Percentiles rank a stretch among this genome's conserved stretches.
Conservation (phyloP, 2,329 filamentous ascomycete genomes). For the Penicillium digitatum region DNA sequence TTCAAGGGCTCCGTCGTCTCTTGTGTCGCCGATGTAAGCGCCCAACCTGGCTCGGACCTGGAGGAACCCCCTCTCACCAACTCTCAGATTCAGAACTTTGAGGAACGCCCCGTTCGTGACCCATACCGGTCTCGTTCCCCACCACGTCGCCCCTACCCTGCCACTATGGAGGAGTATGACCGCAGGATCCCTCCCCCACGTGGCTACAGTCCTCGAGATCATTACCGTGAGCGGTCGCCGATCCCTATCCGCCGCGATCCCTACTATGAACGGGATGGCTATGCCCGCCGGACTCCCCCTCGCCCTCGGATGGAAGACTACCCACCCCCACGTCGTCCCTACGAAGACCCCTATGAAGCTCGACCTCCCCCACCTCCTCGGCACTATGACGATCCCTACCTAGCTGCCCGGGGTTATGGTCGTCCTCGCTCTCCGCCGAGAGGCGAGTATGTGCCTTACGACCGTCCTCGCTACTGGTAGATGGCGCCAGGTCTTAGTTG, state of each 20-base stretch:
- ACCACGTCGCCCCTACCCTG: slow-evolving; percentile 57
- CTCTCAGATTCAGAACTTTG: slow-evolving; percentile 60
- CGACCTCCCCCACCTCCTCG: slow-evolving; percentile 50
- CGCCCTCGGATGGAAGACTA: slow-evolving; percentile 78
- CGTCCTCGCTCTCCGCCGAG: slow-evolving; percentile 45
- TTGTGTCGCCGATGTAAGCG: slow-evolving; percentile 79
- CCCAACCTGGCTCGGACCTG: slow-evolving; percentile 17
- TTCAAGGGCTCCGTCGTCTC: slow-evolving; percentile 87
- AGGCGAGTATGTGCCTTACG: slow-evolving; percentile 42
- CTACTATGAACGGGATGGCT: slow-evolving; percentile 78
- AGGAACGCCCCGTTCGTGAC: slow-evolving; percentile 67
- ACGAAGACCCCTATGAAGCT: slow-evolving; percentile 59
- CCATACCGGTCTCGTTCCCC: slow-evolving; percentile 78
- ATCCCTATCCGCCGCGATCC: slow-evolving; percentile 64
- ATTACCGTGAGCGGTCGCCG: slow-evolving; percentile 81
- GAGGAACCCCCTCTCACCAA: slow-evolving; percentile 26
- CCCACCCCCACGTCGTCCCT: slow-evolving; percentile 53
- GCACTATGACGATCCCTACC: slow-evolving; percentile 58
- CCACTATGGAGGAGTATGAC: slow-evolving; percentile 71
- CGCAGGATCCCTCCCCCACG: slow-evolving; percentile 73
- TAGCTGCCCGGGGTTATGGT: slow-evolving; percentile 53
- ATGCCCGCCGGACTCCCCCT: slow-evolving; percentile 75
- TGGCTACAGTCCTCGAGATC: slow-evolving; percentile 78
- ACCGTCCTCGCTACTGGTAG: slow-evolving; percentile 46
- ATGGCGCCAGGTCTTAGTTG: slow-evolving; percentile 9